Evolutionary conservation across 768 basidiomycete genomes (phyloP), one percentile per base, ranked within the genome.

Genomic region (Lentinus brumalis): DNA sequence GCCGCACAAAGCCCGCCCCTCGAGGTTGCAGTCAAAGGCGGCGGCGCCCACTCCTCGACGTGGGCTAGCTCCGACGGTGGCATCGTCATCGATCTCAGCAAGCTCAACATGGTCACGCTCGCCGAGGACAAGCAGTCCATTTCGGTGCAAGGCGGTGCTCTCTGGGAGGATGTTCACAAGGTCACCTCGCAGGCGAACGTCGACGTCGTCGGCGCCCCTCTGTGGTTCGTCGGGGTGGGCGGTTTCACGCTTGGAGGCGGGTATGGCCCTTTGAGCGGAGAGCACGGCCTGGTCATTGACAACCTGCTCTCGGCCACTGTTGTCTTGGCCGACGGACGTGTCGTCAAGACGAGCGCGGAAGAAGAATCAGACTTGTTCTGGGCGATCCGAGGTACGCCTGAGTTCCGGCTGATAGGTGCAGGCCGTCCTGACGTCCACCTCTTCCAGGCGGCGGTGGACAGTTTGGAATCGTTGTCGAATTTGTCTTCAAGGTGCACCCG

Each of bases 31-130:
- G 60, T 72, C 39, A 68, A 67, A 46, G 64, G 72, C 9, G 76
- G 76, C 42, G 75, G 73, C 1, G 71, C 70, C 53, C 69, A 69
- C 31, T 65, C 71, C 2, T 66, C 69, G n/a, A 72, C 70, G 18
- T 70, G 72, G 41, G 69, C 73, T 1, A 75, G 74, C 31, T 67
- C 70, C 7, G 66, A 71, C 10, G 72, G 70, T 7, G 76, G 73
- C 18, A 44, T 77, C 21, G 74, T 74, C 57, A 74, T 76, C 53
- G 75, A 77, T 60, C 66, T 76, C 5, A 50, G 62, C 38, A 62
- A 66, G 21, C 57, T 77, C 26, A 70, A 71, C 49, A 53, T 42
- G 11, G 70, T 74, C 18, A 62, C 64, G 2, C 68, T 75, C 26
- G 67, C 72, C 21, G 63, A 60, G 1, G 74, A 70, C 31, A 64